A percentile compares a stretch with the other conserved stretches of the same genome.
Conservation (phyloP, 1,284 basidiomycete genomes). For the Melampsora americana region DNA sequence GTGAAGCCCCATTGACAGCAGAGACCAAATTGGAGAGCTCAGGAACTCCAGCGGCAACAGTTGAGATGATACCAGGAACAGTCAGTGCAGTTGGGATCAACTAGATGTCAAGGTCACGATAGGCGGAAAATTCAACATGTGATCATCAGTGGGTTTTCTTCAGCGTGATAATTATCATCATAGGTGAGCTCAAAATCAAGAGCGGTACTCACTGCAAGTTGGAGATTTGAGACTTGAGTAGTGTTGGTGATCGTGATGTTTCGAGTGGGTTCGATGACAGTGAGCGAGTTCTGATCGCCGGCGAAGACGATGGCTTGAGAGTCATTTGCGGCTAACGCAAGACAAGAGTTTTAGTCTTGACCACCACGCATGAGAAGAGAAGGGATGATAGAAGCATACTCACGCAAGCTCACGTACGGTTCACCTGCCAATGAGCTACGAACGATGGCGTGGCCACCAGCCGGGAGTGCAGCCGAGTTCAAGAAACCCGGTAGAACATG, state of each 20-base stretch:
- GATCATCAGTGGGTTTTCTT: too few species aligned
- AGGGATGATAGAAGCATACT: slow-evolving; percentile 11
- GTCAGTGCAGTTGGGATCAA: slow-evolving; percentile 18
- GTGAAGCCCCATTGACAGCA: slow-evolving; percentile 13
- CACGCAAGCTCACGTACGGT: slow-evolving; percentile 31
- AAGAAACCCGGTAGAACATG: slow-evolving; percentile 32
- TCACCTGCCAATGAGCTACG: slow-evolving; percentile 13
- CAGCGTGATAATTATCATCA: background rate
- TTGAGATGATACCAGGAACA: slow-evolving; percentile 30
- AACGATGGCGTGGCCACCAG: slow-evolving; percentile 26
- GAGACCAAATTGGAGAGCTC: slow-evolving; percentile 26
- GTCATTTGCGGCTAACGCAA: slow-evolving; percentile 26
- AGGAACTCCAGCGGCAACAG: slow-evolving; percentile 7
- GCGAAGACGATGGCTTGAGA: slow-evolving; percentile 34
- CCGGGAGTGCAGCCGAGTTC: slow-evolving; percentile 15
- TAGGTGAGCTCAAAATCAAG: background rate
- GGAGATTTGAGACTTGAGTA: slow-evolving; percentile 15
- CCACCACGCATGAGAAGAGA: background rate
- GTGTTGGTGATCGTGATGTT: slow-evolving; percentile 28
- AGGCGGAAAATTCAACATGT: background rate
- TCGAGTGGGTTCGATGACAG: slow-evolving; percentile 19
- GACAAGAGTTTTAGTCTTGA: background rate
- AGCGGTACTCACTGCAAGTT: slow-evolving; percentile 2
- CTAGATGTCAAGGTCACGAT: background rate
- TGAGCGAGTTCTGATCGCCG: slow-evolving; percentile 21